Base-by-base conservation (phyloP, 768 basidiomycete species). In the Coprinopsis strossmayeri region DNA sequence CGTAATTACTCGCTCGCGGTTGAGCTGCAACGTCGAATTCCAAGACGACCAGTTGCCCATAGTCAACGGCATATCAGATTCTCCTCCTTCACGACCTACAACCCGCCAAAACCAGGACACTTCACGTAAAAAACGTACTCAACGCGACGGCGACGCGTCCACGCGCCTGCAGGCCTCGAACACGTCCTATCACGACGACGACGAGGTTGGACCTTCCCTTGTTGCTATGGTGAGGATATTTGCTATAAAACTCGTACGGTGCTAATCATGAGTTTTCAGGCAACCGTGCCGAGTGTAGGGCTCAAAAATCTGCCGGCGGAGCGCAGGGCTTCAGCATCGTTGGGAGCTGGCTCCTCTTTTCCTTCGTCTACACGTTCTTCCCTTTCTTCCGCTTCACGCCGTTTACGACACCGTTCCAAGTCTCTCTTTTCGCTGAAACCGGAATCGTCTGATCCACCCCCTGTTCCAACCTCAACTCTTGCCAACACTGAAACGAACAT, bases 141-240 rank as follows among this genome's bases (percentile, higher is more conserved):
- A 26, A 26, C 41, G 41, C 41, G 41, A 20, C 43, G 28, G 18
- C 43, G 27, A 32, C 43, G 43, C 43, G 43, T 45, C 43, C 25
- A 42, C 40, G 40, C 24, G 40, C 40, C 11, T 5, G 7, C 37
- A 7, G 20, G 20, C 37, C 23, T 25, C 3, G 25, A 45, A 21
- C 41, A 12, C 24, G n/a, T n/a, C 43, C 25, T 27, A 45, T 45
- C 28, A 27, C 43, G 43, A 45, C 5, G 43, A 45, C 43, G 28
- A 32, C 43, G 28, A 32, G 43, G 10, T 32, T 28, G n/a, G n/a
- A n/a, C n/a, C n/a, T 32, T 10, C 43, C 13, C 18, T 27, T 7
- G 43, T 45, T 45, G 43, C 28, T 32, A 45, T 45, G 43, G 43
- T 45, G 18, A 9, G 27, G 27, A 9, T 3, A 7, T 42, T 42